Evolutionary conservation across 495 filamentous ascomycete species (phyloP), one percentile per base, ranked within the genome.

Genomic region (Aspergillus mulundensis): DNA sequence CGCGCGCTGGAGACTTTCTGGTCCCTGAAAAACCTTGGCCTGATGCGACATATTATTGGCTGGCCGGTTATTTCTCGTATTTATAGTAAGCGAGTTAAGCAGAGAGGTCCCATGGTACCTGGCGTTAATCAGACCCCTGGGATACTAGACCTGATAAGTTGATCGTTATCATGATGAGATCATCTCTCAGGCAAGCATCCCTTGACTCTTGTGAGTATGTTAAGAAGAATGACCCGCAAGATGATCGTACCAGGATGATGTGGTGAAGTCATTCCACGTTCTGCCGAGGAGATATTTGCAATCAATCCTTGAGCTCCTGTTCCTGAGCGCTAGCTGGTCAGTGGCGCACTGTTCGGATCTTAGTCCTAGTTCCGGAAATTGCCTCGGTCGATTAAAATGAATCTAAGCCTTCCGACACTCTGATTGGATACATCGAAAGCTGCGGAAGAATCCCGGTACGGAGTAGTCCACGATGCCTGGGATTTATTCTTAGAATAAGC

Each of bases 271-370:
- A 67, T 60, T 34, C 46, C 34, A 39, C 30, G 55, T 44, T 58
- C 19, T 50, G 43, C 46, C 55, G 19, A 54, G 49, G 39, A 42
- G 43, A 18, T 48, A 62, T 59, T 24, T 50, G 32, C 55, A 40
- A 41, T 44, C 47, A 39, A 41, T 44, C 21, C 21, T 40, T 50
- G 39, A 53, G 61, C 59, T 57, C 64, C 57, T 60, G 64, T 64
- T 64, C 59, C 61, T 62, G 57, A 39, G 32, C 32, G 46, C 47
- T 49, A 19, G 36, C 3, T 25, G 46, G 49, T 30, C 23, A 14
- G 51, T 55, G 60, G 59, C 50, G 47, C 60, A 20, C 45, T 21
- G 19, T 57, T 28, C 53, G 53, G 47, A 43, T 57, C 38, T 43
- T 43, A 51, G 45, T 30, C 36, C 16, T 34, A 55, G 11, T 7